Evolutionary conservation across 1,284 basidiomycete genomes (phyloP).

Genomic region (Ustilago loliicola): DNA sequence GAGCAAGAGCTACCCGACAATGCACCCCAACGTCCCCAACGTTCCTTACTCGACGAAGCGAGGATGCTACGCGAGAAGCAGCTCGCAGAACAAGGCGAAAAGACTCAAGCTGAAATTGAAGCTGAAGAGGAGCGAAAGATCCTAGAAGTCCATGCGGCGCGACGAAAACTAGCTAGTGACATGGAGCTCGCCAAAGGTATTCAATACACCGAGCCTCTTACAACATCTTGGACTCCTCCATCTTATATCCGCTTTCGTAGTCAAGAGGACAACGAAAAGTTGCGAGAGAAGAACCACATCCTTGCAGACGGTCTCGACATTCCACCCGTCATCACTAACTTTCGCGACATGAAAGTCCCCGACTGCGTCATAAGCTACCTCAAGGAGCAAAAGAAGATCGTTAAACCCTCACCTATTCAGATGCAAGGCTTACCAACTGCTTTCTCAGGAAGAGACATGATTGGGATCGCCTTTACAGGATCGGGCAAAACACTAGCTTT

Average conservation of each 20-base stretch:
- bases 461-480: slow-evolving; percentile 73
- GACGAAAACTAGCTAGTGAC: slow-evolving; percentile 90
- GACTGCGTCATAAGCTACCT: slow-evolving; percentile 84
- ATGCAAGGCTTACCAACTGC: slow-evolving; percentile 96
- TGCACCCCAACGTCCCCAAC: slow-evolving; percentile 76
- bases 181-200: slow-evolving; percentile 94
- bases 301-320: slow-evolving; percentile 89
- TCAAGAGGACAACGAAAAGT: slow-evolving; percentile 78
- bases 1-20: slow-evolving; percentile 73
- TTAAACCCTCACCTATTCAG: slow-evolving; percentile 92
- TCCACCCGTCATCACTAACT: slow-evolving; percentile 93
- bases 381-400: slow-evolving; percentile 83
- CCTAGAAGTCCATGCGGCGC: slow-evolving; percentile 88
- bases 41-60: slow-evolving; percentile 63
- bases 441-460: slow-evolving; percentile 72
- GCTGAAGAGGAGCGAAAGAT: slow-evolving; percentile 92
- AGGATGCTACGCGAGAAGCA: slow-evolving; percentile 81
- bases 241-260: slow-evolving; percentile 81
- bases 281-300: slow-evolving; percentile 92
- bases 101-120: slow-evolving; percentile 81
- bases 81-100: slow-evolving; percentile 75
- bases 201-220: slow-evolving; percentile 86
- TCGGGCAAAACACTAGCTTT: slow-evolving; percentile 73
- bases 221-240: slow-evolving; percentile 91
- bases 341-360: slow-evolving; percentile 98